Evolutionary conservation across 1,139 yeast species (phyloP), one percentile per base, ranked within the genome.

Genomic region (Yamadazyma blattariae): DNA sequence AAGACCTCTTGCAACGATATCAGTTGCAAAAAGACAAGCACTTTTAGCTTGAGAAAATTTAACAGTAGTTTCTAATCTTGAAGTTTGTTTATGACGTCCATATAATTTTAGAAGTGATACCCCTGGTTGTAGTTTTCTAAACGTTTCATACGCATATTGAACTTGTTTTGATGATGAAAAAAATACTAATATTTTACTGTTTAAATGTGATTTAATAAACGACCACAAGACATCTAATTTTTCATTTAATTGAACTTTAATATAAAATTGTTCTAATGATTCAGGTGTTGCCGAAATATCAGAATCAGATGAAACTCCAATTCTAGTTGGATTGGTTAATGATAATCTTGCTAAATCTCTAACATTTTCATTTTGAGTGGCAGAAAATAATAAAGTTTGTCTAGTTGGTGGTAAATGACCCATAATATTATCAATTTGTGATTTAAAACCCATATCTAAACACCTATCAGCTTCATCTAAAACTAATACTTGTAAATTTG

Each of bases 381-480:
- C 99, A 2, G 95, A 84, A 52, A 87, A 92, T 36, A 92, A 63
- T 38, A 92, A 60, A 0, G 98, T 89, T 57, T 94, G 98, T 60
- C 97, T 78, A 6, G 82, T 73, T 11, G 84, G 76, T 1, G 97
- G 96, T 40, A 92, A 65, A 55, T 87, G 94, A 31, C 81, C 78
- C 19, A 92, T 66, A 37, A 92, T 92, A 33, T 83, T 84, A 58
- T 94, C 97, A 38, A 92, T 64, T 30, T 95, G 88, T 51, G 81
- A 81, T 55, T 82, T 84, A 70, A 92, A 92, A 7, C 98, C 98
- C 96, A 92, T 88, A 60, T 92, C 99, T 47, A 92, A 67, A 53
- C 95, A 88, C 48, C 98, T 71, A 56, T 92, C 99, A 0, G 98
- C 98, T 61, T 92, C 99, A 58, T 92, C 99, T 37, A 92, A 63